phyloP scores from a whole-genome alignment of 73 alveolate genomes.

The Blepharisma stoltei region DNA sequence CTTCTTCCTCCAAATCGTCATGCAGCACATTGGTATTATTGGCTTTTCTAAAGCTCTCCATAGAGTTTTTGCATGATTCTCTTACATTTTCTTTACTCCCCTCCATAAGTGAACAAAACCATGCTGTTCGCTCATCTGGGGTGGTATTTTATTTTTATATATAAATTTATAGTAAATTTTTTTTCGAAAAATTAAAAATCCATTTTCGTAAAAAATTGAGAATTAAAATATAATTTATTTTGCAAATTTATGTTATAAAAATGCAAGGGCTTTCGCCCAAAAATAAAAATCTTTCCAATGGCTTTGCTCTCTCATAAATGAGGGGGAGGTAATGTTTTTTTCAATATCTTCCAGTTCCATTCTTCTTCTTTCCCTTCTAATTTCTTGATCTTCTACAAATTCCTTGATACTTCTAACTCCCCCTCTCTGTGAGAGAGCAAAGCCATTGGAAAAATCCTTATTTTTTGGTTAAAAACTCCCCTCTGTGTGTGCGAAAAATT shows the following conservation, averaged over 20 bases:
- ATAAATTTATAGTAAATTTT: too few species aligned
- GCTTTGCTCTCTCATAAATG: too few species aligned
- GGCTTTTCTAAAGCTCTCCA: conserved; percentile 68
- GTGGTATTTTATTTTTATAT: conserved; percentile 50
- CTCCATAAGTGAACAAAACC: conserved; percentile 46
- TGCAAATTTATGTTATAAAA: too few species aligned
- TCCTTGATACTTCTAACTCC: conserved; percentile 47
- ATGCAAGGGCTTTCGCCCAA: too few species aligned
- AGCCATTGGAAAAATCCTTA: too few species aligned
- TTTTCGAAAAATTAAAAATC: too few species aligned
- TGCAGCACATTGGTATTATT: conserved; percentile 66
- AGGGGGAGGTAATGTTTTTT: conserved; percentile 57
- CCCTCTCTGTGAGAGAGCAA: too few species aligned
- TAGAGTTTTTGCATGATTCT: conserved; percentile 70
- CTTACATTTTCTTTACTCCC: conserved; percentile 55
- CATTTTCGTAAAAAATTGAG: too few species aligned
- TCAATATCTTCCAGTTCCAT: conserved; percentile 51
- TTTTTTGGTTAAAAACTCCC: too few species aligned
- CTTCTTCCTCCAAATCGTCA: conserved; percentile 61
- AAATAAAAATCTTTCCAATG: too few species aligned
- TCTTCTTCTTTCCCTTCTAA: conserved; percentile 42
- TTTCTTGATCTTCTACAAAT: conserved; percentile 37
- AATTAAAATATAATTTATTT: too few species aligned
- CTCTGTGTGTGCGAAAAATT: too few species aligned
- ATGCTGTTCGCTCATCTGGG: conserved; percentile 44